phyloP scores from a whole-genome alignment of 2,329 filamentous ascomycete genomes.

The Fusarium sp. region DNA sequence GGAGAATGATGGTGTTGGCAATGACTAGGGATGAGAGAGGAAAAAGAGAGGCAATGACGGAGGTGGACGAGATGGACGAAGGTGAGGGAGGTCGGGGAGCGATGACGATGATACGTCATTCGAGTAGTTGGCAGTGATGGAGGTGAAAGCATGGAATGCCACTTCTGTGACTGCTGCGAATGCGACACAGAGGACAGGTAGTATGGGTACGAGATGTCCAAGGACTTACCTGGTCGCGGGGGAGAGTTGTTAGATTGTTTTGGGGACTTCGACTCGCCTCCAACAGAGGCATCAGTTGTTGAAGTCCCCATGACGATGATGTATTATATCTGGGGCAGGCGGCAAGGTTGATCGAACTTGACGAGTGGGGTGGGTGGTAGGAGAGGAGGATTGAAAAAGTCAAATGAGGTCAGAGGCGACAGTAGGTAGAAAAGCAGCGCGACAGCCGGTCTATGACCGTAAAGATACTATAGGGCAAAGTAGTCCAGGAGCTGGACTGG shows the following conservation, averaged over 20 bases:
- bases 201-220: slow-evolving; percentile 15
- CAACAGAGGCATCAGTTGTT: slow-evolving; percentile 52
- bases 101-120: slow-evolving; percentile 44
- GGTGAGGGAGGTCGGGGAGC: slow-evolving; percentile 25
- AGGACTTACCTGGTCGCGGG: slow-evolving; percentile 56
- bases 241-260: slow-evolving; percentile 58
- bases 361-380: slow-evolving; percentile 47
- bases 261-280: slow-evolving; percentile 62
- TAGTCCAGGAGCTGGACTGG: slow-evolving; percentile 35
- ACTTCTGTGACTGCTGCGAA: background rate
- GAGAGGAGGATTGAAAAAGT: slow-evolving; percentile 46
- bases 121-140: slow-evolving; percentile 11
- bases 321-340: slow-evolving; percentile 53
- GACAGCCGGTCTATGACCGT: slow-evolving; percentile 32
- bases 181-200: slow-evolving; percentile 13
- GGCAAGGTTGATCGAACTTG: slow-evolving; percentile 42
- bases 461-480: slow-evolving; percentile 36
- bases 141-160: background rate
- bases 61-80: slow-evolving; percentile 13
- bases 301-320: slow-evolving; percentile 63
- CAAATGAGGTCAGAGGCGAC: slow-evolving; percentile 57
- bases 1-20: slow-evolving; percentile 17
- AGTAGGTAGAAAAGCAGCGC: slow-evolving; percentile 39
- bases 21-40: slow-evolving; percentile 27
- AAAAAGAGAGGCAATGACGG: slow-evolving; percentile 36